Conservation (phyloP, 73 alveolate genomes). For the Tetrahymena borealis region DNA sequence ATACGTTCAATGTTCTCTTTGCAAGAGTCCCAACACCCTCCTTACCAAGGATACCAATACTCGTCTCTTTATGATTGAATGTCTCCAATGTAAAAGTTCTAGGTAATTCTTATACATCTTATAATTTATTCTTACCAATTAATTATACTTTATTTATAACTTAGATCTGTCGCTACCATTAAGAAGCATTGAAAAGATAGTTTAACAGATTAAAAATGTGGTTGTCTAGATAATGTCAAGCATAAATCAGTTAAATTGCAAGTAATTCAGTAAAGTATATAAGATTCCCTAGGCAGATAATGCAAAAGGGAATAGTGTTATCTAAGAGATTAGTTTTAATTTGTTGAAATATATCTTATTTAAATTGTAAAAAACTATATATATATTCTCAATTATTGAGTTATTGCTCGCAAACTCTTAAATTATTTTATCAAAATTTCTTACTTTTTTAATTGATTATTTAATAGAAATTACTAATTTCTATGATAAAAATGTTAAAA, state of each 20-base stretch:
- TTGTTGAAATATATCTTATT: not conserved
- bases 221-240: no score
- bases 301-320: no score
- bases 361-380: not conserved
- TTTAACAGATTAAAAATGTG: not conserved
- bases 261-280: no score
- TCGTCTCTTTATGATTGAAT: slow-evolving; percentile 46
- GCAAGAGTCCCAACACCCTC: slow-evolving; percentile 49
- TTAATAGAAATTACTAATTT: no score
- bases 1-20: slow-evolving; percentile 43
- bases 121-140: not conserved
- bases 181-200: not conserved
- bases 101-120: not conserved
- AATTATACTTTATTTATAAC: no score
- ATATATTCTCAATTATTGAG: no score
- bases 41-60: slow-evolving; percentile 42
- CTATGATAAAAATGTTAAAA: no score
- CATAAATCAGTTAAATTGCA: no score
- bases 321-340: not conserved
- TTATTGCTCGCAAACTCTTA: no score
- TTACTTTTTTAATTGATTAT: no score
- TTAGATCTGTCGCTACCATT: not conserved
- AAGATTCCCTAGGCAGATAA: no score
- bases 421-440: no score
- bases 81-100: slow-evolving; percentile 47